Evolutionary conservation across 352 stramenopile species (phyloP).

Genomic region (Globisporangium middletonii): DNA sequence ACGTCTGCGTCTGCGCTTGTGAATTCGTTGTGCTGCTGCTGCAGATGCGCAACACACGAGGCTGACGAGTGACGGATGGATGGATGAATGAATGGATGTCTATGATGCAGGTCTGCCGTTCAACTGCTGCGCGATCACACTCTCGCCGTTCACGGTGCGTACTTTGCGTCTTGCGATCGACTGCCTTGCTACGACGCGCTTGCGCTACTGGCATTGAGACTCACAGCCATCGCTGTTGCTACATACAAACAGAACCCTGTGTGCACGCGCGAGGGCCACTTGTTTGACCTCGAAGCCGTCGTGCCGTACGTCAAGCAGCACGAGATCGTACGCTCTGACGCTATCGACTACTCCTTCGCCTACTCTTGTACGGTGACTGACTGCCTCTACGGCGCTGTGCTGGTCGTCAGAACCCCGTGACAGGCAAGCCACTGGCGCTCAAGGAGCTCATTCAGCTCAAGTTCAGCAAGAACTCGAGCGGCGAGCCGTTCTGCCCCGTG

Average conservation of each 20-base stretch:
- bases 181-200: not conserved
- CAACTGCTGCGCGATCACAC: conserved; percentile 96
- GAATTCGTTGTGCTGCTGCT: not conserved
- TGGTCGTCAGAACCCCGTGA: conserved; percentile 88
- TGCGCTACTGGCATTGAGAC: not conserved
- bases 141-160: conserved; percentile 82
- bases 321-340: conserved; percentile 64
- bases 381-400: not conserved
- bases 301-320: conserved; percentile 95
- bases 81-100: not conserved
- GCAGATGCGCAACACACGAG: not conserved
- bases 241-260: conserved; percentile 77
- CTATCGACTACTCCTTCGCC: no score
- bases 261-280: conserved; percentile 91
- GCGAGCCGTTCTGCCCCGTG: conserved; percentile 89
- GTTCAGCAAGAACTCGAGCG: conserved; percentile 77
- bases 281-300: conserved; percentile 97
- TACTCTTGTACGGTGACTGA: not conserved
- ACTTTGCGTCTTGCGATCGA: not conserved
- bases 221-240: not conserved
- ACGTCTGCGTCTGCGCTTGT: conserved; percentile 5
- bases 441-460: conserved; percentile 93
- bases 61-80: not conserved
- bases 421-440: conserved; percentile 81
- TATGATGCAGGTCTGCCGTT: conserved; percentile 88